These are phyloP conservation scores for Saturnispora besseyi DNA, from an alignment of 805 yeast species.

Conservation along the genomic window DNA sequence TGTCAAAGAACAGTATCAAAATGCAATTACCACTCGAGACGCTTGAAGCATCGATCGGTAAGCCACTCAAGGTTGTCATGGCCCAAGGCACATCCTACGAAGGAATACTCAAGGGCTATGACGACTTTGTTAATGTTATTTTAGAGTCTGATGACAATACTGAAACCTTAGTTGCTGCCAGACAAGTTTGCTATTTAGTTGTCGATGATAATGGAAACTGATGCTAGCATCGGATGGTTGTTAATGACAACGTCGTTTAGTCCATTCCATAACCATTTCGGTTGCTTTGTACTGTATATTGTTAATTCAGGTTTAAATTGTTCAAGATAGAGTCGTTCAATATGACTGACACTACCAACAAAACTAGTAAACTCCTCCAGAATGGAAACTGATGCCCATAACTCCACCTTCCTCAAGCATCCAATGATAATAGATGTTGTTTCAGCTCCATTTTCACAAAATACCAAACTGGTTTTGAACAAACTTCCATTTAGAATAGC, in stretches of 20 bases:
- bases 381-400: conserved; percentile 86
- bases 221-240: conserved; percentile 37
- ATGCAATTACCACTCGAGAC: conserved; percentile 65
- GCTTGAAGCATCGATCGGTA: conserved; percentile 80
- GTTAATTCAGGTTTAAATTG: conserved; percentile 59
- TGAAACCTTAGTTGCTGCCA: conserved; percentile 25
- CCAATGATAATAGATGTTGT: conserved; percentile 79
- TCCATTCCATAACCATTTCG: conserved; percentile 59
- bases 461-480: conserved; percentile 58
- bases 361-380: conserved; percentile 75
- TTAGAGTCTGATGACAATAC: conserved; percentile 41
- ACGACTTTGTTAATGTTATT: conserved; percentile 89
- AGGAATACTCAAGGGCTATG: conserved; percentile 89
- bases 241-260: conserved; percentile 47
- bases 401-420: conserved; percentile 69
- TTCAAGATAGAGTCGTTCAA: conserved; percentile 79
- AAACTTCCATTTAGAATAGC: conserved; percentile 44
- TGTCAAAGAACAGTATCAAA: conserved; percentile 6
- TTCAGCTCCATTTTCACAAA: conserved; percentile 86
- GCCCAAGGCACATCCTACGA: conserved; percentile 52
- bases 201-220: background rate
- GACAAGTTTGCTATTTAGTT: conserved; percentile 5
- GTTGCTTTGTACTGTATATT: conserved; percentile 28
- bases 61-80: conserved; percentile 58
- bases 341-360: conserved; percentile 67